These are phyloP conservation scores for Geotrichum klebahnii DNA, from an alignment of 1,139 yeast genomes.

Conservation along the genomic window DNA sequence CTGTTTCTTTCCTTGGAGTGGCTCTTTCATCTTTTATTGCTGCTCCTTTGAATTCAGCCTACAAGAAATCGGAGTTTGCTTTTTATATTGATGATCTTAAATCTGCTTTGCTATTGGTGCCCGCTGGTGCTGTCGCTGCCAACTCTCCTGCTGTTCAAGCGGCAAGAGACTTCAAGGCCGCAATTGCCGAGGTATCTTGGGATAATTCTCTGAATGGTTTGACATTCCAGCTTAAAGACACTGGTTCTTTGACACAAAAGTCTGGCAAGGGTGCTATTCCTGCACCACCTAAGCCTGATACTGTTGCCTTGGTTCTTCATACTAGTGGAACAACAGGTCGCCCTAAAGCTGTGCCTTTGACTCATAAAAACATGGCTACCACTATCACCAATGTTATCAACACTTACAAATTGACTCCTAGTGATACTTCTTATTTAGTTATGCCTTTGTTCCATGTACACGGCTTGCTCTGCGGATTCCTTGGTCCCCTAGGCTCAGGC, in stretches of 20 bases:
- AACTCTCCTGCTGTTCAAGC: constrained; percentile 48
- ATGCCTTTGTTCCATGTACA: constrained; percentile 76
- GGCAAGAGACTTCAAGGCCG: constrained; percentile 46
- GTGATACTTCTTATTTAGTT: constrained; percentile 56
- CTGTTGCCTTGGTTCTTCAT: constrained; percentile 59
- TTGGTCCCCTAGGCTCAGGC: constrained; percentile 57
- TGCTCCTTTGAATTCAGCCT: constrained; percentile 62
- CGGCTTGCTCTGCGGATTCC: constrained; percentile 58
- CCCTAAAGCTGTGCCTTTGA: constrained; percentile 66
- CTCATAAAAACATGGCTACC: constrained; percentile 57
- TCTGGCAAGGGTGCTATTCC: constrained; percentile 35
- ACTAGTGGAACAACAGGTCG: constrained; percentile 71
- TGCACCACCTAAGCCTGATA: constrained; percentile 43
- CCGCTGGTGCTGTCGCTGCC: constrained; percentile 44
- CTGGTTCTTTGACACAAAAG: constrained; percentile 25
- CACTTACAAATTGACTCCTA: constrained; percentile 49
- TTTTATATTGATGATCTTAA: constrained; percentile 58
- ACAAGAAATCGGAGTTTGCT: constrained; percentile 56
- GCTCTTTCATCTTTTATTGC: constrained; percentile 55
- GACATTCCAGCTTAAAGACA: constrained; percentile 29
- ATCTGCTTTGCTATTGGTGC: constrained; percentile 54
- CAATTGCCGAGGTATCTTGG: constrained; percentile 52
- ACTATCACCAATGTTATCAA: constrained; percentile 54
- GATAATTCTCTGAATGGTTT: constrained; percentile 32
- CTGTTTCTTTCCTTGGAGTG: constrained; percentile 51